Evolutionary conservation across 805 yeast species (phyloP).

Genomic region (Torulaspora delbrueckii): DNA sequence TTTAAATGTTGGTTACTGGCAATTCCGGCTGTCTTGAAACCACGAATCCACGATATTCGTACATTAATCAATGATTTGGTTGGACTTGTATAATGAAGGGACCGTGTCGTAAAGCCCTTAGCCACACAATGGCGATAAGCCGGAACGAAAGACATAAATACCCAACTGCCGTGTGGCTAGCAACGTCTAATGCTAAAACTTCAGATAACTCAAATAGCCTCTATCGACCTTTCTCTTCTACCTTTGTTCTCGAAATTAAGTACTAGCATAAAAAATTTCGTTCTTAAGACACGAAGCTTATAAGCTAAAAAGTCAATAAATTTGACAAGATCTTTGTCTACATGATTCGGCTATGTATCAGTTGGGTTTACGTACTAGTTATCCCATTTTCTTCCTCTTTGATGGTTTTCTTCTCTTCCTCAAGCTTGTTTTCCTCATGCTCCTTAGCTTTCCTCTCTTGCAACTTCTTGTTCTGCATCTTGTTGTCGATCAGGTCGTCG

Average conservation of each 20-base stretch:
- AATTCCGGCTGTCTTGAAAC: conserved; percentile 5
- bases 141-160: conserved; percentile 4
- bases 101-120: conserved; percentile 2
- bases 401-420: conserved; percentile 34
- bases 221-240: not conserved
- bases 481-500: conserved; percentile 94
- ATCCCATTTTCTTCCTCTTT: conserved; percentile 23
- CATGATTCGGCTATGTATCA: not conserved
- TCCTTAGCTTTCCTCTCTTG: conserved; percentile 37
- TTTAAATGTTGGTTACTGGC: conserved; percentile 22
- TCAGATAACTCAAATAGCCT: not conserved
- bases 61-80: not conserved
- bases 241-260: not conserved
- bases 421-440: conserved; percentile 36
- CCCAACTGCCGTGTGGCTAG: not conserved
- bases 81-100: not conserved
- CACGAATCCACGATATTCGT: conserved; percentile 7
- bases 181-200: not conserved
- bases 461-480: conserved; percentile 68
- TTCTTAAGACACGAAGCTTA: not conserved
- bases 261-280: not conserved
- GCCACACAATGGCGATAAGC: not conserved
- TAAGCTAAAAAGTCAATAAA: not conserved
- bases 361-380: conserved; percentile 5
- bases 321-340: not conserved